Base-by-base conservation (phyloP, 176 grass and related monocot genomes). In the Puya raimondii region DNA sequence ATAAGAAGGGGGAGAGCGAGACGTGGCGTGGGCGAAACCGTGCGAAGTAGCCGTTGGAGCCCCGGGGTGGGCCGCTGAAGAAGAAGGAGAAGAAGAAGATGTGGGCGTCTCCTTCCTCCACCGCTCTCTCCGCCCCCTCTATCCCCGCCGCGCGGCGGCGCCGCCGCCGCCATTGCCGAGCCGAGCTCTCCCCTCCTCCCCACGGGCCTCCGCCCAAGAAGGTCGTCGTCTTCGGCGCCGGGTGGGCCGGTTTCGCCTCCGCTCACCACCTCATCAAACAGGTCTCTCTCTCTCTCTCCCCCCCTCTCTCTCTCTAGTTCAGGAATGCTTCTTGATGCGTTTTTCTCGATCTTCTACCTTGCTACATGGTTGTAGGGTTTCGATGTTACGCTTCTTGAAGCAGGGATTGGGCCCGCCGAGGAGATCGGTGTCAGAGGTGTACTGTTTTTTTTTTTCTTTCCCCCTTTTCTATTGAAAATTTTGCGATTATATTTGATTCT, bases 191-290 rank as follows among this genome's bases (percentile, higher is more conserved):
- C 0, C 48, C 53, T 1, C 48, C 63, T 1, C 49, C 9, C 0
- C 26, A 27, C 26, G 61, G 50, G 56, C 21, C 51, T 9, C 21
- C n/a, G 47, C 64, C 16, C 78, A 96, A 89, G 72, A 96, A 85
- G 86, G 92, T 96, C 10, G 76, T 81, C 48, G 79, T 96, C 64
- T 81, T 88, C 51, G 86, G 88, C 64, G 76, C 85, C 18, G 88
- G 92, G 42, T 96, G 92, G 88, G 81, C 88, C 23, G 88, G 86
- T 27, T 79, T 96, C 49, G 88, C 84, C 64, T 76, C 81, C 13
- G 81, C 86, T 12, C 86, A 92, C 75, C 86, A 96, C 70, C 84
- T 92, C 29, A 33, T 76, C 68, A 91, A 96, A 58, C 88, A 96
- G 78, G 88, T 91, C 48, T 11, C 3, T 29, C 23, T 52, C 10